phyloP scores from a whole-genome alignment of 179 eudicot species.

The Spergularia azorica region DNA sequence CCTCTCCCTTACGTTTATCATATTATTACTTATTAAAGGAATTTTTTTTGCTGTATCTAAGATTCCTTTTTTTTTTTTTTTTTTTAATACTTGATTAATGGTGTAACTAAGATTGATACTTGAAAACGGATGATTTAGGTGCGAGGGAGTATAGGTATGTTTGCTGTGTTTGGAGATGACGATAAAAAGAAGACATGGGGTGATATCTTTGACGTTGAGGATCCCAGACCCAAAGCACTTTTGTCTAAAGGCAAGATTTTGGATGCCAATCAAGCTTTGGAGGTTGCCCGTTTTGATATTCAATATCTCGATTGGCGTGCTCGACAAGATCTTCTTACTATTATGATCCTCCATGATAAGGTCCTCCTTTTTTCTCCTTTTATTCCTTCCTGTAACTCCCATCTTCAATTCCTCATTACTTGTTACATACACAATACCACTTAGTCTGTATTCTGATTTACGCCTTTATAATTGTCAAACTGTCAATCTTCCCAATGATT shows the following conservation, averaged over 20 bases:
- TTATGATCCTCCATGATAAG: conserved; percentile 93
- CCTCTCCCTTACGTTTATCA: too few species aligned
- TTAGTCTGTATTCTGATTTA: too few species aligned
- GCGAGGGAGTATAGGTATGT: conserved; percentile 58
- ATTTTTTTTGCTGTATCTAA: too few species aligned
- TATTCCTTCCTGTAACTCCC: background rate
- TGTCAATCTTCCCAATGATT: too few species aligned
- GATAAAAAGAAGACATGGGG: conserved; percentile 76
- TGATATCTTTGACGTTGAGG: conserved; percentile 76
- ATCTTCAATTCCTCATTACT: too few species aligned
- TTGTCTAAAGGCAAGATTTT: conserved; percentile 69
- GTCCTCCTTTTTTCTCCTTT: conserved; percentile 28
- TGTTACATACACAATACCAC: too few species aligned
- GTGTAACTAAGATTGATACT: background rate
- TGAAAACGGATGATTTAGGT: conserved; percentile 12
- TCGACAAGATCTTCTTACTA: conserved; percentile 85
- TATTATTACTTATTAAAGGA: too few species aligned
- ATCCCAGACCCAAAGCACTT: conserved; percentile 71
- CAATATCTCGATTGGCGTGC: conserved; percentile 98
- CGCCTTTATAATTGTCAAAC: too few species aligned
- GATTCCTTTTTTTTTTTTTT: too few species aligned
- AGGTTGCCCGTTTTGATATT: conserved; percentile 81
- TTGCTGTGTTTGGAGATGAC: conserved; percentile 61
- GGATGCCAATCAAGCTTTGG: conserved; percentile 80
- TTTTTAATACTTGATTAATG: conserved; percentile 1